Evolutionary conservation across 177 flowering plant genomes (phyloP), one percentile per base, ranked within the genome.

Genomic region (Vitis hybrid): DNA sequence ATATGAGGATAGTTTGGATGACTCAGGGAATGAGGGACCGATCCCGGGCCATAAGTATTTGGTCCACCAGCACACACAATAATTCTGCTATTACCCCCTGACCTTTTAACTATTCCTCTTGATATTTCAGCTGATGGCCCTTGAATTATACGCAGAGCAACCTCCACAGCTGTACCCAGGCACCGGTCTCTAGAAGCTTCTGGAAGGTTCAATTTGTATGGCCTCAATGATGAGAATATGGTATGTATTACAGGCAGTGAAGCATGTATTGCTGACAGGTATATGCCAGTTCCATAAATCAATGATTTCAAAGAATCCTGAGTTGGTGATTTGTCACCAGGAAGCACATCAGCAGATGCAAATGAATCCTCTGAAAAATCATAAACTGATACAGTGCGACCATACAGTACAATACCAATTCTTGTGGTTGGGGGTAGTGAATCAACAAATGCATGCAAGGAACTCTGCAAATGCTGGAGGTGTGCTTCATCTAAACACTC

Each of bases 41-140:
- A 90, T 67, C 99, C 97, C 66, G 99, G 99, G 17, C 99, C 99
- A 78, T 80, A 92, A 2, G 99, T 96, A 64, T 81, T 85, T 24
- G 99, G 99, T 15, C 98, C 99, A 69, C 94, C 98, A 63, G 94
- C 91, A 80, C 99, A 96, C 1, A 91, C 97, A 73, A 96, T 84
- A 13, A 96, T 81, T 73, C 97, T 86, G 75, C 90, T 86, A 77
- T 84, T 93, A 54, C 92, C 95, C 59, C 98, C 93, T 11, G 93
- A 63, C 77, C 93, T 86, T 85, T 88, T 93, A 66, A 92, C 82
- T 20, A 86, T 70, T 24, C 96, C 91, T 21, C 87, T 81, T 24
- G 95, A 84, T 74, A 90, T 74, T 77, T 93, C 97, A 13, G 91
- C 90, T 24, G 97, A 86, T 49, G 98, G 95, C 11, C 99, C 98